Conservation (phyloP, 78 protist species). For the Dictyostelium brefeldianum region DNA sequence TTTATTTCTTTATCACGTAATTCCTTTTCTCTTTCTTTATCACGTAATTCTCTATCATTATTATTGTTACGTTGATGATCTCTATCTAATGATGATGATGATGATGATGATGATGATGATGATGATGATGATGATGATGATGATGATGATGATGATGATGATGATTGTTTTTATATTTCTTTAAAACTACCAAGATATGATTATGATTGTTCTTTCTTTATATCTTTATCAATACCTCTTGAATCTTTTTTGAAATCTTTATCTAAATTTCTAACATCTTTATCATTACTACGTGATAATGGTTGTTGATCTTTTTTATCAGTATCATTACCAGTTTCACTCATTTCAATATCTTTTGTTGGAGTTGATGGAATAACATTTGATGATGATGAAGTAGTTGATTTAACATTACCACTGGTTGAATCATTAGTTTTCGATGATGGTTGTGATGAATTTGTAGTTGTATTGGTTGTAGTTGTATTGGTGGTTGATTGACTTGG, state of each 20-base stretch:
- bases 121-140: neutral
- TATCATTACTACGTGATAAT: too few species aligned
- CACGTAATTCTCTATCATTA: neutral
- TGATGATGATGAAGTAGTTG: neutral
- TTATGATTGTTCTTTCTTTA: neutral
- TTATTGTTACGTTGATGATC: too few species aligned
- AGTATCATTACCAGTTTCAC: neutral
- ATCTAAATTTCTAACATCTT: too few species aligned
- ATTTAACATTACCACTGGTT: neutral
- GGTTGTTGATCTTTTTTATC: constrained; percentile 8
- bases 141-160: neutral
- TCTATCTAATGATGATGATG: neutral
- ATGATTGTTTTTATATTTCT: too few species aligned
- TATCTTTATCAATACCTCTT: neutral
- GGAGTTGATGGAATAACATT: neutral
- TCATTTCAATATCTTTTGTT: constrained; percentile 9
- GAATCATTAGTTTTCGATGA: neutral
- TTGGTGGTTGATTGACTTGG: neutral
- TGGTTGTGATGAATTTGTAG: neutral
- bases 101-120: neutral
- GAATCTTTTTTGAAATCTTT: neutral
- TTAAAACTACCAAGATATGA: too few species aligned
- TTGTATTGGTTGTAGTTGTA: neutral
- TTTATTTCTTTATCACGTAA: neutral
- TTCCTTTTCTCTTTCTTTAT: neutral